Conservation (phyloP, 441 rosid species). For the Euphorbia schlechtendalii region DNA sequence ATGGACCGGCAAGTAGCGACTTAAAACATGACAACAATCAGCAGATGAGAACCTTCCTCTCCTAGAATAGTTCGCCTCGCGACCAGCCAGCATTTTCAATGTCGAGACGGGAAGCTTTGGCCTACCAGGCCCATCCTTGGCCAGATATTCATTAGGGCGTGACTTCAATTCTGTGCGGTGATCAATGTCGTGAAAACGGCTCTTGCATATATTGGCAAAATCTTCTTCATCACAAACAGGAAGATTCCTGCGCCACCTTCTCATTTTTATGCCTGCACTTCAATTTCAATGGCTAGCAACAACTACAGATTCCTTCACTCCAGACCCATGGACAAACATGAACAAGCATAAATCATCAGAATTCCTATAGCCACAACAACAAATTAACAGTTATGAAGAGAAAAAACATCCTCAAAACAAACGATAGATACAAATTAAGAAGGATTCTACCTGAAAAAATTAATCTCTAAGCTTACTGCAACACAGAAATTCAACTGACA, state of each 20-base stretch:
- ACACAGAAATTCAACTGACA: too few species aligned
- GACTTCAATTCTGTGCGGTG: constrained; percentile 52
- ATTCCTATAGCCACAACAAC: not conserved
- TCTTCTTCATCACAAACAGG: constrained; percentile 23
- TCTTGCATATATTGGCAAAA: constrained; percentile 18
- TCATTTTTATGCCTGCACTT: constrained; percentile 19
- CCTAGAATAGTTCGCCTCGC: constrained; percentile 63
- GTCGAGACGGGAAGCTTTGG: constrained; percentile 48
- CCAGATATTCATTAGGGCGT: constrained; percentile 36
- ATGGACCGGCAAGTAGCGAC: constrained; percentile 53
- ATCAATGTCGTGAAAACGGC: constrained; percentile 48
- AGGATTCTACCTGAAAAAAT: not conserved
- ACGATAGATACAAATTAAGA: not conserved
- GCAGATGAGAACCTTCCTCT: constrained; percentile 64
- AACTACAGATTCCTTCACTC: not conserved
- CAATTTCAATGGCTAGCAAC: not conserved
- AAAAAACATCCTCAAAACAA: not conserved
- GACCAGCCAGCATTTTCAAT: constrained; percentile 61
- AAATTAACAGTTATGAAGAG: not conserved
- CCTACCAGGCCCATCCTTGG: constrained; percentile 34
- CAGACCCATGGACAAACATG: not conserved
- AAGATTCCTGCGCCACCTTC: constrained; percentile 14
- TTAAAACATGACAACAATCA: constrained; percentile 60
- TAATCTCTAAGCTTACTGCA: too few species aligned
- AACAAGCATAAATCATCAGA: not conserved